Percentiles rank a stretch among this genome's conserved stretches.
Conservation (phyloP, 2,329 filamentous ascomycete species). For the Aspergillus thermomutatus region DNA sequence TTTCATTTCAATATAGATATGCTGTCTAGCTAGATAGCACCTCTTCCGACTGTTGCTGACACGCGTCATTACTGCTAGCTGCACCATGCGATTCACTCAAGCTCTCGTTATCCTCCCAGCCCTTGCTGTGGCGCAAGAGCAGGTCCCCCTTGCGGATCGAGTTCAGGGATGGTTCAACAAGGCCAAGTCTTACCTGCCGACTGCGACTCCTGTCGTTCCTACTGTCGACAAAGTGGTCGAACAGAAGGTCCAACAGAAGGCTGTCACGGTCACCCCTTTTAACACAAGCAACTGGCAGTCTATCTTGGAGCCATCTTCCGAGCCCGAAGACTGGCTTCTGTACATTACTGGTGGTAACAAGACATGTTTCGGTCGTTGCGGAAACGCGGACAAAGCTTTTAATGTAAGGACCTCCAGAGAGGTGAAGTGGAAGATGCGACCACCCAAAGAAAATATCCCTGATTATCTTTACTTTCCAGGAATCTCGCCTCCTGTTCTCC, state of each 20-base stretch:
- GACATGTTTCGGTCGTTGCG: constrained; percentile 61
- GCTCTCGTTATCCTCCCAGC: constrained; percentile 47
- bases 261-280: constrained; percentile 54
- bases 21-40: constrained; percentile 1
- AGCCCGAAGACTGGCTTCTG: constrained; percentile 56
- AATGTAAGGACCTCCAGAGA: constrained; percentile 36
- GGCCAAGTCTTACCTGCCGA: constrained; percentile 55
- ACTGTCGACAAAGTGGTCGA: constrained; percentile 42
- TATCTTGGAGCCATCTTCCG: constrained; percentile 42
- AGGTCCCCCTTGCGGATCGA: constrained; percentile 50
- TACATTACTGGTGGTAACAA: constrained; percentile 63
- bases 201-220: constrained; percentile 37
- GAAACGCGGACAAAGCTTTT: constrained; percentile 51
- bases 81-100: constrained; percentile 53
- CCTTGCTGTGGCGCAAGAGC: constrained; percentile 56
- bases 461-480: constrained; percentile 33
- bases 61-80: constrained; percentile 20
- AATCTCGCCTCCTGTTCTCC: constrained; percentile 52
- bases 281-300: constrained; percentile 57
- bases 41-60: constrained; percentile 9
- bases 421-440: not conserved
- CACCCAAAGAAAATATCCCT: constrained; percentile 4
- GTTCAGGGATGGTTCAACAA: constrained; percentile 48
- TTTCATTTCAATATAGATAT: constrained; percentile 3
- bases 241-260: constrained; percentile 45